Base-by-base conservation (phyloP, 2,329 filamentous ascomycete species). In the Fusarium palustre region DNA sequence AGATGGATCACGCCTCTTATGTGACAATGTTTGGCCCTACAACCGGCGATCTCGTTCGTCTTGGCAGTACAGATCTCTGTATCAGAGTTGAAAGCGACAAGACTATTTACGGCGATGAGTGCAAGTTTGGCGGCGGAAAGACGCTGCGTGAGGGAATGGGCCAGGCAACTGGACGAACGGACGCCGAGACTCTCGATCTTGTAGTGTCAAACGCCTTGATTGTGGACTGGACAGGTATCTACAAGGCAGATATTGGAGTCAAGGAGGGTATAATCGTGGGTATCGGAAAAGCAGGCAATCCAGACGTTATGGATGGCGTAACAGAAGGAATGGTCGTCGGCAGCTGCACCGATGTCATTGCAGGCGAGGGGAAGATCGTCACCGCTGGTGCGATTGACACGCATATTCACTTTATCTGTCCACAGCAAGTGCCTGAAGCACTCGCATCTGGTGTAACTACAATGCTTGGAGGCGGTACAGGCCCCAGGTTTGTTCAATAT, bases 241-340 rank as follows among this genome's bases (percentile, higher is more conserved):
- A 93, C 85, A 98, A 98, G 82, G 95, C 94, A 8, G 95, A 98
- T 78, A 97, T 98, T 76, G 95, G 95, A 30, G 90, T 98, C 78
- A 97, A 97, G 79, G 81, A 94, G 71, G 94, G 95, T 3, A 78
- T 91, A 39, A 97, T 98, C 74, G 90, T 91, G 30, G 95, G 89
- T 1, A 95, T 98, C 72, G 95, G 95, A 63, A 97, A 98, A 81
- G 93, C 95, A 18, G 95, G 95, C 22, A 98, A 97, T 75, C 95
- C 95, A n/a, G 95, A 98, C 80, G 89, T 97, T 47, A 97, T 97
- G 95, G 91, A 96, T 33, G 92, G 92, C 7, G 93, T 98, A 9
- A 85, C 91, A 62, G 84, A 88, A 0, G 86, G 89, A 58, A 89
- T 98, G 89, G 83, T 97, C 3, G 88, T 97, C 12, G 95, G 95